These are phyloP conservation scores for Ulmus americana DNA, from an alignment of 331 rosid species.

Conservation along the genomic window DNA sequence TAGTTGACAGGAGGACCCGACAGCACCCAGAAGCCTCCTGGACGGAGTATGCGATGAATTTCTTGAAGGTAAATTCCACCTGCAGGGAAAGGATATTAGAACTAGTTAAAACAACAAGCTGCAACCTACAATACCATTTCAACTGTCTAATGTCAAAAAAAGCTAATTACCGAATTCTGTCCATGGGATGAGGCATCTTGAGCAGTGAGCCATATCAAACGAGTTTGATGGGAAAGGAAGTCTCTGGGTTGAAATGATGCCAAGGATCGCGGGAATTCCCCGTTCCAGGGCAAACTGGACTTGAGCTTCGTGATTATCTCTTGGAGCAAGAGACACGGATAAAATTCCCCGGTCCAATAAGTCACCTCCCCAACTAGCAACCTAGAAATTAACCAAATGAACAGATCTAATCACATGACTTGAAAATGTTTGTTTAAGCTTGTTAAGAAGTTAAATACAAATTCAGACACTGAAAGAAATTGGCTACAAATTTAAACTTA, in stretches of 20 bases:
- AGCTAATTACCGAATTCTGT: slow-evolving; percentile 77
- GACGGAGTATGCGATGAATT: slow-evolving; percentile 87
- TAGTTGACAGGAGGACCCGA: slow-evolving; percentile 99
- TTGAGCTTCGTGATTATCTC: slow-evolving; percentile 99
- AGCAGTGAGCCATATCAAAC: slow-evolving; percentile 98
- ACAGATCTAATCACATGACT: slow-evolving; percentile 16
- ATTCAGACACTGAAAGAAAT: neutral
- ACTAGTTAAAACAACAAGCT: neutral
- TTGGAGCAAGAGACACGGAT: slow-evolving; percentile 89
- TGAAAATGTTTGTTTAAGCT: neutral
- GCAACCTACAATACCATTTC: neutral
- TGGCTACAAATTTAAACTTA: neutral
- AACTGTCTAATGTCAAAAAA: neutral
- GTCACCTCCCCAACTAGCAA: slow-evolving; percentile 99
- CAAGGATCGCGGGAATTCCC: slow-evolving; percentile 95
- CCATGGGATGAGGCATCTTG: slow-evolving; percentile 99
- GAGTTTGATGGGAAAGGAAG: slow-evolving; percentile 94
- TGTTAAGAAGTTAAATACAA: no score
- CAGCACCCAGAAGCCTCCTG: slow-evolving; percentile 93
- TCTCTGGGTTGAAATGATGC: slow-evolving; percentile 91
- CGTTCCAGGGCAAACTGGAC: slow-evolving; percentile 99
- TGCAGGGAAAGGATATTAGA: slow-evolving; percentile 21
- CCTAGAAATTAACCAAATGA: slow-evolving; percentile 38
- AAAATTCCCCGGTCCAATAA: slow-evolving; percentile 85
- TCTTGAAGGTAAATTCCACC: slow-evolving; percentile 92